Conservation (phyloP, 768 basidiomycete species). For the Gymnopilus junonius region DNA sequence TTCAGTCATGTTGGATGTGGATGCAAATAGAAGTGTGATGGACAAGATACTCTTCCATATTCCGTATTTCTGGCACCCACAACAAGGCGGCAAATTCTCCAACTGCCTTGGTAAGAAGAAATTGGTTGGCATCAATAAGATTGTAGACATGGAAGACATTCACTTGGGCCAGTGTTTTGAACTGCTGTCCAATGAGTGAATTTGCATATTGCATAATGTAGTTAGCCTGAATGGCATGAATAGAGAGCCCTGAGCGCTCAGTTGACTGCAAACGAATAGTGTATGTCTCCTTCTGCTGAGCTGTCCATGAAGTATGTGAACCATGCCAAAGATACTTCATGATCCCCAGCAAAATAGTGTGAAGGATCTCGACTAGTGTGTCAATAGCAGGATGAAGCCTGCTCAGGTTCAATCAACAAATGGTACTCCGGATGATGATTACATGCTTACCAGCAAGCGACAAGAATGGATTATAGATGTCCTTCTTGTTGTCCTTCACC, state of each 20-base stretch:
- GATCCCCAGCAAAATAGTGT: slow-evolving; percentile 46
- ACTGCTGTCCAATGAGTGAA: slow-evolving; percentile 45
- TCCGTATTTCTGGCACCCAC: slow-evolving; percentile 45
- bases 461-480: slow-evolving; percentile 38
- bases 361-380: slow-evolving; percentile 48
- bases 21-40: too few relatives aligned
- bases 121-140: slow-evolving; percentile 25
- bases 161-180: slow-evolving; percentile 43
- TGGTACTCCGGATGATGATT: neutral
- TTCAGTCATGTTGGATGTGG: too few relatives aligned
- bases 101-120: slow-evolving; percentile 33
- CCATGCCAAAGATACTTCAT: slow-evolving; percentile 48
- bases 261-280: slow-evolving; percentile 36
- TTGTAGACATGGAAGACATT: slow-evolving; percentile 41
- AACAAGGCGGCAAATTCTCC: slow-evolving; percentile 40
- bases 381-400: slow-evolving; percentile 35
- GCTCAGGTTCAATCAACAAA: too few relatives aligned
- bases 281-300: slow-evolving; percentile 29
- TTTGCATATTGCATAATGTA: slow-evolving; percentile 50
- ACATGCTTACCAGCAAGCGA: slow-evolving; percentile 25
- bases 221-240: slow-evolving; percentile 37
- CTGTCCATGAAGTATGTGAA: slow-evolving; percentile 34
- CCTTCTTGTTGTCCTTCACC: slow-evolving; percentile 25
- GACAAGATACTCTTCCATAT: slow-evolving; percentile 41
- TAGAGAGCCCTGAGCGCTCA: slow-evolving; percentile 29